Conservation (phyloP, 169 alveolate genomes). For the Condylostoma magnum region DNA sequence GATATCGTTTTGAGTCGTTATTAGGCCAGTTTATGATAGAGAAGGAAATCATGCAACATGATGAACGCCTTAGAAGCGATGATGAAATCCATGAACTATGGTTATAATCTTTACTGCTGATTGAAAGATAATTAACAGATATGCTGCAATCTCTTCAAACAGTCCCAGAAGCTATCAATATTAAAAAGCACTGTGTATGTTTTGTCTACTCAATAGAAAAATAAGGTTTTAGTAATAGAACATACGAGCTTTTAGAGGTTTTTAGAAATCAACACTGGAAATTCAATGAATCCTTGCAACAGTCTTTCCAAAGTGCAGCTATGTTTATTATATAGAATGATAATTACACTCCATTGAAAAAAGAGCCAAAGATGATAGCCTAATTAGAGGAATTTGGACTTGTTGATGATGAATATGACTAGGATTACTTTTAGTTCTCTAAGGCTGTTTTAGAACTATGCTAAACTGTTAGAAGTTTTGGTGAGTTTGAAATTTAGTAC, state of each 20-base stretch:
- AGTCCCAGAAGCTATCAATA: background rate
- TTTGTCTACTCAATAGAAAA: conserved; percentile 7
- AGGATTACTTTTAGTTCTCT: background rate
- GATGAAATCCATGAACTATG: conserved; percentile 28
- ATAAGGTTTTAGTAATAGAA: conserved; percentile 7
- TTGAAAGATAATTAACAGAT: conserved; percentile 14
- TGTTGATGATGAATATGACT: background rate
- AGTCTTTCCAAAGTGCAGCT: background rate
- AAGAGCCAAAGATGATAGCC: background rate
- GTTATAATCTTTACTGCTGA: background rate
- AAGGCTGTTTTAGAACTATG: conserved; percentile 17
- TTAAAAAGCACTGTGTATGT: background rate
- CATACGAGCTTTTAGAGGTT: conserved; percentile 13
- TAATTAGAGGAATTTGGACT: conserved; percentile 14
- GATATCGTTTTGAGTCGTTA: background rate
- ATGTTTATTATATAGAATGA: background rate
- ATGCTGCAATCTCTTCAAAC: background rate
- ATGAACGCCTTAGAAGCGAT: conserved; percentile 17
- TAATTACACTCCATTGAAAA: background rate
- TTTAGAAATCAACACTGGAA: background rate
- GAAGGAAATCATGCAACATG: conserved; percentile 18
- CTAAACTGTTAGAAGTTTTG: background rate
- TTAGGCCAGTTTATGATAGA: conserved; percentile 13
- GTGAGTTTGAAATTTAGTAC: conserved; percentile 2
- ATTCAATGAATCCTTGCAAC: background rate